Evolutionary conservation across 2,329 filamentous ascomycete genomes (phyloP).

Genomic region (Coniochaeta sp.): DNA sequence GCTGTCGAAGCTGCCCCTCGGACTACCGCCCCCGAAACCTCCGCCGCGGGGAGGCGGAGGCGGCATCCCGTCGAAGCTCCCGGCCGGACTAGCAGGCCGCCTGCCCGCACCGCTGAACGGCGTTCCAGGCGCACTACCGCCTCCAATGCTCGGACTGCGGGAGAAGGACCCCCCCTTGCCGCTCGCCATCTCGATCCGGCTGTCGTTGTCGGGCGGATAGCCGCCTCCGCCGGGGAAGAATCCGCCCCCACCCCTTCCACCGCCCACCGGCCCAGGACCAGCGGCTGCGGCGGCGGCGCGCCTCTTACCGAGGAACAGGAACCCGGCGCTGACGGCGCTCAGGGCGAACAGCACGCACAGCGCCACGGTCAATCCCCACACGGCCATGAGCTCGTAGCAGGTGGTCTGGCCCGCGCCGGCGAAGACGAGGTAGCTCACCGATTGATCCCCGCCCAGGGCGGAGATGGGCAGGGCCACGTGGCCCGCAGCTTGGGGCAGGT

Average conservation of each 20-base stretch:
- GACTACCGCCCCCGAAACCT: not conserved
- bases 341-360: constrained; percentile 66
- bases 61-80: not conserved
- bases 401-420: constrained; percentile 49
- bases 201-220: not conserved
- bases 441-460: constrained; percentile 29
- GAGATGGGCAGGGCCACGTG: constrained; percentile 38
- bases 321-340: constrained; percentile 48
- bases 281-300: not conserved
- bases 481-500: constrained; percentile 32
- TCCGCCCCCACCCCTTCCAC: not conserved
- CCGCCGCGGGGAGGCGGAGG: not conserved
- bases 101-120: not conserved
- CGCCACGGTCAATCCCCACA: constrained; percentile 80
- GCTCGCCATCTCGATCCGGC: constrained; percentile 4
- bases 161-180: not conserved
- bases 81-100: not conserved
- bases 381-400: constrained; percentile 77
- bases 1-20: not conserved
- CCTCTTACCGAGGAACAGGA: constrained; percentile 55
- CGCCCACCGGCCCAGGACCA: no score
- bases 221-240: not conserved
- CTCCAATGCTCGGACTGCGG: not conserved
- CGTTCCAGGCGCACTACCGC: not conserved
- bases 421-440: constrained; percentile 36